Evolutionary conservation across 176 grass and related monocot genomes (phyloP), one percentile per base, ranked within the genome.

Genomic region (Musa schizocarpa): DNA sequence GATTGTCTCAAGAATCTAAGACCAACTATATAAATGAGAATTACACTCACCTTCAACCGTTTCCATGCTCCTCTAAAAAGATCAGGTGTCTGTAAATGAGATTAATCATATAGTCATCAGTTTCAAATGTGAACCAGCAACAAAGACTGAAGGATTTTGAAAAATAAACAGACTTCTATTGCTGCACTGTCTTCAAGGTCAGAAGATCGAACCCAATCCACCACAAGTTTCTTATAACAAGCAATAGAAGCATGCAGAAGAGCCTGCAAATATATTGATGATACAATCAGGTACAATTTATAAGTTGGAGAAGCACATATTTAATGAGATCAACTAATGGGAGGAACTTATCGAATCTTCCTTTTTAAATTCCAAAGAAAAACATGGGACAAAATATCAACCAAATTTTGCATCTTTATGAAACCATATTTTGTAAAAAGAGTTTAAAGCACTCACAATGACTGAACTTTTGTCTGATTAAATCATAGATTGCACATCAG

Each of bases 211-310:
- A 89, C 76, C 76, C 77, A 89, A 75, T 89, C 71, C 12, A 82
- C 69, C 1, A 19, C 12, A 53, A 93, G 85, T 69, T 82, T 85
- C 83, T 69, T 76, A n/a, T 65, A 50, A 76, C 79, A 90, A 55
- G 66, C 80, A 79, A 85, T 25, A 24, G 80, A 81, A 51, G 76
- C 85, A 89, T 85, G 84, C 29, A 85, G 34, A 21, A 89, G 58
- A 21, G 79, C 76, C 83, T 89, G 71, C 71, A 52, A 70, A 11
- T 55, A 51, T 61, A 19, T 55, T 34, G 57, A 62, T 43, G 34
- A 43, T 43, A 43, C 34, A 43, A 43, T 43, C 34, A 43, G 34
- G 4, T 69, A 26, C 34, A 50, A 49, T 20, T 12, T 19, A 49
- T 49, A 69, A 17, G 34, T 69, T 49, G 66, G 14, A 19, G 13